Conservation (phyloP, 2,329 filamentous ascomycete genomes). For the Pestalotiopsis sp. region DNA sequence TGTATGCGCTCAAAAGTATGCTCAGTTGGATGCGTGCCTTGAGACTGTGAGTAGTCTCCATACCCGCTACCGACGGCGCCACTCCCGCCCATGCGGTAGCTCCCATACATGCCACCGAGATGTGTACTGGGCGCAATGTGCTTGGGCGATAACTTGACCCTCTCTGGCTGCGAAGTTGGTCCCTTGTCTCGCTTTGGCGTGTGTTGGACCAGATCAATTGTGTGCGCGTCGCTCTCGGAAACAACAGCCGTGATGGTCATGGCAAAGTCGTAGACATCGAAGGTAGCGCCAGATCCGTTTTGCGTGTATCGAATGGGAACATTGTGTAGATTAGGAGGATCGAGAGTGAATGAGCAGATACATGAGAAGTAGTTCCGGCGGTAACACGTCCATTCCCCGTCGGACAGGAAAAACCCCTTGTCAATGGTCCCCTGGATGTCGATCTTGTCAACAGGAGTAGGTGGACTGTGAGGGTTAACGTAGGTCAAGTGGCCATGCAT, state of each 20-base stretch:
- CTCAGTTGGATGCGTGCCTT: slow-evolving; percentile 49
- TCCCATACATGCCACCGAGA: slow-evolving; percentile 45
- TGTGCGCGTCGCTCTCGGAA: slow-evolving; percentile 74
- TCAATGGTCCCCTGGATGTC: slow-evolving; percentile 82
- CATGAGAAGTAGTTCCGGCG: slow-evolving; percentile 90
- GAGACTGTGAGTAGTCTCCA: slow-evolving; percentile 37
- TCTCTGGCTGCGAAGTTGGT: slow-evolving; percentile 74
- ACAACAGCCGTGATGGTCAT: slow-evolving; percentile 86
- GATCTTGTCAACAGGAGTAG: slow-evolving; percentile 59
- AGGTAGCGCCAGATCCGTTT: slow-evolving; percentile 56
- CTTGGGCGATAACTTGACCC: slow-evolving; percentile 68
- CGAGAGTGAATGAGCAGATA: slow-evolving; percentile 75
- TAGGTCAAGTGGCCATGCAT: slow-evolving; percentile 66
- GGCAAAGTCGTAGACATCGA: slow-evolving; percentile 73
- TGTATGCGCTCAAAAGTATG: slow-evolving; percentile 86
- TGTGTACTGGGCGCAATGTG: slow-evolving; percentile 56
- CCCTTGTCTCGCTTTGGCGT: slow-evolving; percentile 92
- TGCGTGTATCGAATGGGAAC: slow-evolving; percentile 46
- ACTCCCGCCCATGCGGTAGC: slow-evolving; percentile 34
- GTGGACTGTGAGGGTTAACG: slow-evolving; percentile 43
- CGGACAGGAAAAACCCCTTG: slow-evolving; percentile 84
- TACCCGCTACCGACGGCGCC: slow-evolving; percentile 37
- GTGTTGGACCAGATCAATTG: slow-evolving; percentile 85
- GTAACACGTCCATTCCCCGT: slow-evolving; percentile 90
- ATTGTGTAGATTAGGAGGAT: slow-evolving; percentile 55